A percentile compares a stretch with the other conserved stretches of the same genome.
These are phyloP conservation scores for Penicillium simplicissimum DNA, from an alignment of 495 filamentous ascomycete genomes.

Conservation along the genomic window DNA sequence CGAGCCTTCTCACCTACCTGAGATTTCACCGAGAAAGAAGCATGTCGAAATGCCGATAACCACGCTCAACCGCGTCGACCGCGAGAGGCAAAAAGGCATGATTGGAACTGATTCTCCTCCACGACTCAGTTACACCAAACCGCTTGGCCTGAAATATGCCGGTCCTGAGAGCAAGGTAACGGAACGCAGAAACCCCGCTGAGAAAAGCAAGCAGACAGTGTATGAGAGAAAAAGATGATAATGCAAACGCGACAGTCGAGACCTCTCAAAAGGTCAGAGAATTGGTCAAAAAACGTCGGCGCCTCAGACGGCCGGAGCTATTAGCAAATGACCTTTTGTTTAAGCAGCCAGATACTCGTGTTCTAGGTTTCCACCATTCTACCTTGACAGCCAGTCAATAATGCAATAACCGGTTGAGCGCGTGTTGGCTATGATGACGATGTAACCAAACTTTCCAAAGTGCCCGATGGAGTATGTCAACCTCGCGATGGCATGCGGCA, in stretches of 20 bases:
- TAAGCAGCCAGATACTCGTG: not conserved
- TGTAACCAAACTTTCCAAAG: constrained; percentile 28
- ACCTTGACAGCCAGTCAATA: constrained; percentile 5
- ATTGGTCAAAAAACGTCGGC: not conserved
- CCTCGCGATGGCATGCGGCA: constrained; percentile 20
- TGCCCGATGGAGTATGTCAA: not conserved
- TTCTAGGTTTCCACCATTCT: not conserved
- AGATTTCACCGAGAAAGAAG: constrained; percentile 55
- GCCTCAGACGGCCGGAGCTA: not conserved
- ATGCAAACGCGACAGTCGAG: not conserved
- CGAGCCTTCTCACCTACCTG: constrained; percentile 30
- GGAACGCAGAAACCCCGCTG: not conserved
- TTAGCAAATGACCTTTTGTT: not conserved
- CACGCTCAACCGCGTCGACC: constrained; percentile 41
- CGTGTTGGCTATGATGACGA: constrained; percentile 1
- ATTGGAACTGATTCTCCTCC: not conserved
- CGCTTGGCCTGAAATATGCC: not conserved
- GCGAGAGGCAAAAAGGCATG: constrained; percentile 36
- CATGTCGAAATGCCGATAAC: constrained; percentile 52
- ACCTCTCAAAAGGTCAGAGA: not conserved
- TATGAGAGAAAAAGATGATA: not conserved
- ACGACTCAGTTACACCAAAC: not conserved
- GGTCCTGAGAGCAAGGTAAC: not conserved
- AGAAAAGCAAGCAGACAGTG: not conserved
- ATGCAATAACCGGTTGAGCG: constrained; percentile 15